phyloP scores from a whole-genome alignment of 495 filamentous ascomycete genomes.

The Tricharina praecox region DNA sequence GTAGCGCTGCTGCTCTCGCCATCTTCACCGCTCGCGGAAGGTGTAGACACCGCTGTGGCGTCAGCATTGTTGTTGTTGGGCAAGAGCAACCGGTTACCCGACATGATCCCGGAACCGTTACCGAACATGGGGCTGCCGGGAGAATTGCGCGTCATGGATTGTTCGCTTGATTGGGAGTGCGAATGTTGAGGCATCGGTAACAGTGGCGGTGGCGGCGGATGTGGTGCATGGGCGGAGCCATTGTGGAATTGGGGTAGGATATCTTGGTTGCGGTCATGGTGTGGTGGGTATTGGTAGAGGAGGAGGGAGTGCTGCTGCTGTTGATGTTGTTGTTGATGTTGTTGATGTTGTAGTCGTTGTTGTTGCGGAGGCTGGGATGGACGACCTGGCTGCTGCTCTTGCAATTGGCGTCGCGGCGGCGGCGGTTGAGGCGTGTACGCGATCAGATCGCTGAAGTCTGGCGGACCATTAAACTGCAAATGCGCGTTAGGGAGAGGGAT shows the following conservation, averaged over 20 bases:
- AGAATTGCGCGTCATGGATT: conserved; percentile 6
- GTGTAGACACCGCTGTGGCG: too few relatives aligned
- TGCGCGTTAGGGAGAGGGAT: too few relatives aligned
- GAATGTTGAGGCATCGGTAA: conserved; percentile 18
- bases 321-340: too few relatives aligned
- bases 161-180: conserved; percentile 7
- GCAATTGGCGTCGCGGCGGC: not conserved
- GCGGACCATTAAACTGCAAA: too few relatives aligned
- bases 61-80: conserved; percentile 6
- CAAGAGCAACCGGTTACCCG: conserved; percentile 6
- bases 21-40: conserved; percentile 8
- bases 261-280: too few relatives aligned
- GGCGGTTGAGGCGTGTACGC: too few relatives aligned
- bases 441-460: too few relatives aligned
- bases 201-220: conserved; percentile 14
- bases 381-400: conserved; percentile 11
- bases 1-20: conserved; percentile 1
- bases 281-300: too few relatives aligned
- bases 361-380: conserved; percentile 14
- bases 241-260: too few relatives aligned
- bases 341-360: too few relatives aligned
- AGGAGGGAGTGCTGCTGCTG: too few relatives aligned
- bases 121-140: conserved; percentile 2
- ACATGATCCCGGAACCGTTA: conserved; percentile 4
- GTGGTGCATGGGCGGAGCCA: too few relatives aligned